phyloP scores from a whole-genome alignment of 1,284 basidiomycete genomes.

The Rhodotorula glutinis region DNA sequence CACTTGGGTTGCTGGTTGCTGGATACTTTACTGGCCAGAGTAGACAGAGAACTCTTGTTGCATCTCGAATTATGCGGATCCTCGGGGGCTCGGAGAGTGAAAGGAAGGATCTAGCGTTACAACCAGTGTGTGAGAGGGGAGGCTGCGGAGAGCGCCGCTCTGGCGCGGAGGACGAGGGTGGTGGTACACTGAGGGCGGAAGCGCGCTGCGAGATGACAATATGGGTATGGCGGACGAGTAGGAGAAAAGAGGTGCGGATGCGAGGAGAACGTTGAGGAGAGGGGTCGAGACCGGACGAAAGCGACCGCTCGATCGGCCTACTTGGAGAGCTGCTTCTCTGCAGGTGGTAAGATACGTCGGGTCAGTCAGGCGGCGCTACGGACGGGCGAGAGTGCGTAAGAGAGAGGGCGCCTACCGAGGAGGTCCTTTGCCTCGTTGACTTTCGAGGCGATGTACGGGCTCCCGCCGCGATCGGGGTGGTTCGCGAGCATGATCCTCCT shows the following conservation, averaged over 20 bases:
- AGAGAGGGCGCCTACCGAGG: background rate
- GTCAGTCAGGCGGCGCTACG: slow-evolving; percentile 2
- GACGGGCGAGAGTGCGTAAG: too few relatives aligned
- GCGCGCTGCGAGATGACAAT: background rate
- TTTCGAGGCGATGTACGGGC: slow-evolving; percentile 95
- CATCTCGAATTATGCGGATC: background rate
- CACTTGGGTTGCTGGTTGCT: too few relatives aligned
- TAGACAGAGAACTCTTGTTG: background rate
- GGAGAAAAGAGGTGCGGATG: background rate
- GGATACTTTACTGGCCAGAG: too few relatives aligned
- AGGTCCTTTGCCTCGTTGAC: slow-evolving; percentile 72
- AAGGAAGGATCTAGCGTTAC: background rate
- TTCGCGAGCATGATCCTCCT: slow-evolving; percentile 90
- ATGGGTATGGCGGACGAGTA: background rate
- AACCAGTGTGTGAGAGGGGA: background rate
- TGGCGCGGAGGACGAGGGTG: background rate
- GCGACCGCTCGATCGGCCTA: slow-evolving; percentile 1
- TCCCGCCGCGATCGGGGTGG: slow-evolving; percentile 93
- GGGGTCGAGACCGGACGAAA: background rate
- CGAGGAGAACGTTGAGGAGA: too few relatives aligned
- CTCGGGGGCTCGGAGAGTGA: too few relatives aligned
- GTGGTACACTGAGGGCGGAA: background rate
- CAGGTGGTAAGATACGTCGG: background rate
- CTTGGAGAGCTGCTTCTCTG: slow-evolving; percentile 40
- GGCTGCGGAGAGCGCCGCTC: background rate